Conservation (phyloP, 768 basidiomycete genomes). For the Lentinus brumalis region DNA sequence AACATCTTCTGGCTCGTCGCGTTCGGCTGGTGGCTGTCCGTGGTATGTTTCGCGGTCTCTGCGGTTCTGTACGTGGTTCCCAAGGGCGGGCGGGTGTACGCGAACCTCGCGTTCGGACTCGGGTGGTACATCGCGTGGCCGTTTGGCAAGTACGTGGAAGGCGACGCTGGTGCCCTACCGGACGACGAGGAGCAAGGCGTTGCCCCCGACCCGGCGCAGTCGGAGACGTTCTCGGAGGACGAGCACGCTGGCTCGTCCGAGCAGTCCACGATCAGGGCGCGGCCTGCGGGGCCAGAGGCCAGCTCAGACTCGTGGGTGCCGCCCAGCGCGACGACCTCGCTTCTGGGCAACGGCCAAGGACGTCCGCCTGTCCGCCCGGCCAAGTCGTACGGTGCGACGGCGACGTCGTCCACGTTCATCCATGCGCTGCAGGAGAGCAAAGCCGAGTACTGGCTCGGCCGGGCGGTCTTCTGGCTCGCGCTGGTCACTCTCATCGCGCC, state of each 20-base stretch:
- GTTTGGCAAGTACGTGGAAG: conserved; percentile 98
- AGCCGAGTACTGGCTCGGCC: conserved; percentile 59
- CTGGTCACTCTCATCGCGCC: conserved; percentile 84
- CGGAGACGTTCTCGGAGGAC: conserved; percentile 31
- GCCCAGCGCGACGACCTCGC: conserved; percentile 48
- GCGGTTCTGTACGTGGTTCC: conserved; percentile 72
- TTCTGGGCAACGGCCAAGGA: conserved; percentile 37
- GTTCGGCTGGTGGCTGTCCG: conserved; percentile 93
- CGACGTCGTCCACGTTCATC: conserved; percentile 18
- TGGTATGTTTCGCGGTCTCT: conserved; percentile 69
- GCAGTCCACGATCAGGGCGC: conserved; percentile 47
- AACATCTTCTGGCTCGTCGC: conserved; percentile 90
- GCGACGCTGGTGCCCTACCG: conserved; percentile 49
- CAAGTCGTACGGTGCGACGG: conserved; percentile 75
- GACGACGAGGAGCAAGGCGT: conserved; percentile 37
- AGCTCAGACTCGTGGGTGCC: conserved; percentile 47
- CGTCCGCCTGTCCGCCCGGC: conserved; percentile 29
- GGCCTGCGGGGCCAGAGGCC: conserved; percentile 33
- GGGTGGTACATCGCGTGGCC: conserved; percentile 99
- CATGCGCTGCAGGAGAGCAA: conserved; percentile 27
- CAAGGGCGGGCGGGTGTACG: conserved; percentile 80
- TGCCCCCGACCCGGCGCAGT: conserved; percentile 1
- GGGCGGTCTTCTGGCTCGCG: conserved; percentile 78
- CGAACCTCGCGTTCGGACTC: conserved; percentile 84
- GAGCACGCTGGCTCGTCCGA: conserved; percentile 34